phyloP scores from a whole-genome alignment of 495 filamentous ascomycete species.

The Pseudomonodictys pantanalensis region DNA sequence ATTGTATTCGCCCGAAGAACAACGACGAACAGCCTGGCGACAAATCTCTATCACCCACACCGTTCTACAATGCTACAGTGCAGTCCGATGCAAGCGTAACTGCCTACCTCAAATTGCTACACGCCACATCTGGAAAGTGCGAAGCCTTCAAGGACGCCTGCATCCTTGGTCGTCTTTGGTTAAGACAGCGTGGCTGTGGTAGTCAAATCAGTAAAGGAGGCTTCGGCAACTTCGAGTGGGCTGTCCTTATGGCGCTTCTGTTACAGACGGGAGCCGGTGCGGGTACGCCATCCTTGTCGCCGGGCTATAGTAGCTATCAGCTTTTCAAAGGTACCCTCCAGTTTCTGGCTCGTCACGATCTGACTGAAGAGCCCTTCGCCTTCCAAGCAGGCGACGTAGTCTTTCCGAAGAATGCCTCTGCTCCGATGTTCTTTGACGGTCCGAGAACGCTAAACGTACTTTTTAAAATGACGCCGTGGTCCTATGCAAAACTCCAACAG shows the following conservation, averaged over 20 bases:
- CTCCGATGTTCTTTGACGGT: conserved; percentile 64
- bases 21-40: conserved; percentile 40
- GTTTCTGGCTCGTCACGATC: conserved; percentile 69
- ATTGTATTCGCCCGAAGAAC: conserved; percentile 60
- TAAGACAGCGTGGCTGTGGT: conserved; percentile 80
- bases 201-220: conserved; percentile 68
- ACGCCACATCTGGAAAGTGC: conserved; percentile 62
- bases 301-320: conserved; percentile 85
- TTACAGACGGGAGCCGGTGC: conserved; percentile 59
- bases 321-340: conserved; percentile 90
- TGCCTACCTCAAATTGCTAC: conserved; percentile 68
- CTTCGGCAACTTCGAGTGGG: conserved; percentile 93
- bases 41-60: conserved; percentile 54
- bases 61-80: conserved; percentile 86
- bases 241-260: conserved; percentile 70
- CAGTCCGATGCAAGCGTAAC: conserved; percentile 71
- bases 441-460: conserved; percentile 72
- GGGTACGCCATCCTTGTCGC: conserved; percentile 66
- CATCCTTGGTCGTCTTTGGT: conserved; percentile 80
- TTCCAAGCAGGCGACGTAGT: conserved; percentile 46
- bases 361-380: conserved; percentile 60
- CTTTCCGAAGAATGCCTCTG: conserved; percentile 34
- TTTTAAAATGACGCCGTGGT: conserved; percentile 89
- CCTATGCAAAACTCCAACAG: conserved; percentile 65
- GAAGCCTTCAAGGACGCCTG: conserved; percentile 76